Percentiles rank a stretch among this genome's conserved stretches.
phyloP scores from a whole-genome alignment of 1,139 yeast species.

The Candida smagusa region DNA sequence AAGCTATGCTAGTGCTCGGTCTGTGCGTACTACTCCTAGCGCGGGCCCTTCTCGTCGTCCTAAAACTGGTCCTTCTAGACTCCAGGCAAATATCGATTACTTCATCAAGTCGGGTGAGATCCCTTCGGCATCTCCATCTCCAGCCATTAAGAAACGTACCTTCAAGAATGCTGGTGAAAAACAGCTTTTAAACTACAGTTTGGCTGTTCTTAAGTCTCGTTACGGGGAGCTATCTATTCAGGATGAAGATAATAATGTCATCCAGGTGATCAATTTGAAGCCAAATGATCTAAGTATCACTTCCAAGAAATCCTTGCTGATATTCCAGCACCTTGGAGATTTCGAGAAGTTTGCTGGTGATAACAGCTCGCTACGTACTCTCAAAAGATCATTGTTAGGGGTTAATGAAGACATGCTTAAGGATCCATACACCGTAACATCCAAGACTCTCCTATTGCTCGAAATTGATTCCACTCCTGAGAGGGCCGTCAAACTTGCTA shows the following conservation, averaged over 20 bases:
- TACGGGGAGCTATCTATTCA: constrained; percentile 20
- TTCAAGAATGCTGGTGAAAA: constrained; percentile 2
- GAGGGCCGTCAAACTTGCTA: constrained; percentile 53
- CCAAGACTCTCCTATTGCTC: constrained; percentile 51
- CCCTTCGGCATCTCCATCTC: constrained; percentile 6
- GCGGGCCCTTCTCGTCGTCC: too few relatives aligned
- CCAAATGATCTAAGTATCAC: constrained; percentile 23
- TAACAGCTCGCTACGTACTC: constrained; percentile 35
- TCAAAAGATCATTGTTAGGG: constrained; percentile 54
- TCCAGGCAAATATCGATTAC: constrained; percentile 26
- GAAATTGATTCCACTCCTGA: constrained; percentile 40
- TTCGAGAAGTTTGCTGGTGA: constrained; percentile 22
- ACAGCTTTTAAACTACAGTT: constrained; percentile 1
- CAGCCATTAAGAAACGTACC: not conserved
- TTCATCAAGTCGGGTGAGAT: constrained; percentile 30
- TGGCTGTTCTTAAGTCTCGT: constrained; percentile 21
- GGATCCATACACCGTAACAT: constrained; percentile 54
- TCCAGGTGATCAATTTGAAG: constrained; percentile 16
- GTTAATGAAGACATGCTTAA: constrained; percentile 51
- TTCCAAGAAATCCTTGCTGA: constrained; percentile 19
- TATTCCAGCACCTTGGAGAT: constrained; percentile 30
- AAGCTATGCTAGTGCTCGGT: too few relatives aligned
- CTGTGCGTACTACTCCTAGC: too few relatives aligned
- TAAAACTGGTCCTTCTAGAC: constrained; percentile 9
- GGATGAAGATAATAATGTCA: constrained; percentile 16